Percentiles rank a stretch among this genome's conserved stretches.
Evolutionary conservation across 192 early-diverging fungal species (phyloP).

Genomic region (Chytriomyces confervae): DNA sequence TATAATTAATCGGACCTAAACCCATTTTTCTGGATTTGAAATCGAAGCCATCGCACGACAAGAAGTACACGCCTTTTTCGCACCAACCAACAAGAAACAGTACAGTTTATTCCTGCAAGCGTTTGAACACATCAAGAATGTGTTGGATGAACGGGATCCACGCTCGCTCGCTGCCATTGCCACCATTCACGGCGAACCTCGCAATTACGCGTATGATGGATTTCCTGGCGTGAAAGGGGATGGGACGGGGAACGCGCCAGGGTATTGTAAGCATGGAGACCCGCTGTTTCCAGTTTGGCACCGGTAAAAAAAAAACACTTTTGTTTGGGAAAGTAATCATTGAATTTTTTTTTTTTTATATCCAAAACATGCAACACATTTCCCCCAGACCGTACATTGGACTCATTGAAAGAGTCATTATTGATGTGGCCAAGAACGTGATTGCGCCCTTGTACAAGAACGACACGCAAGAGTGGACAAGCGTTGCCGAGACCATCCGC

Average conservation of each 20-base stretch:
- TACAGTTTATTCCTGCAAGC: conserved; percentile 9
- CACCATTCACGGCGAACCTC: conserved; percentile 12
- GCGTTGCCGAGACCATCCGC: background rate
- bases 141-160: background rate
- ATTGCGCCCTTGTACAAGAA: conserved; percentile 6
- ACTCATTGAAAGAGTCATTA: conserved; percentile 7
- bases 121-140: background rate
- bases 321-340: background rate
- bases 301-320: background rate
- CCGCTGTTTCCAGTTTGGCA: conserved; percentile 22
- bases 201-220: background rate
- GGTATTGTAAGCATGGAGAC: conserved; percentile 10
- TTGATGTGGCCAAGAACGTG: conserved; percentile 3
- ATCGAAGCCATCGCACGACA: background rate
- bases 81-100: background rate
- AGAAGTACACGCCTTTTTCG: conserved; percentile 8
- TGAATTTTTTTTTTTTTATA: too few relatives aligned
- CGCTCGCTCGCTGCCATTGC: background rate
- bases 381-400: conserved; percentile 14
- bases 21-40: too few relatives aligned
- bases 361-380: background rate
- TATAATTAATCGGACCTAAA: too few relatives aligned
- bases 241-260: background rate
- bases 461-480: conserved; percentile 9
- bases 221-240: conserved; percentile 6